Evolutionary conservation across 1,284 basidiomycete species (phyloP), one percentile per base, ranked within the genome.

Genomic region (Agaricales sp.): DNA sequence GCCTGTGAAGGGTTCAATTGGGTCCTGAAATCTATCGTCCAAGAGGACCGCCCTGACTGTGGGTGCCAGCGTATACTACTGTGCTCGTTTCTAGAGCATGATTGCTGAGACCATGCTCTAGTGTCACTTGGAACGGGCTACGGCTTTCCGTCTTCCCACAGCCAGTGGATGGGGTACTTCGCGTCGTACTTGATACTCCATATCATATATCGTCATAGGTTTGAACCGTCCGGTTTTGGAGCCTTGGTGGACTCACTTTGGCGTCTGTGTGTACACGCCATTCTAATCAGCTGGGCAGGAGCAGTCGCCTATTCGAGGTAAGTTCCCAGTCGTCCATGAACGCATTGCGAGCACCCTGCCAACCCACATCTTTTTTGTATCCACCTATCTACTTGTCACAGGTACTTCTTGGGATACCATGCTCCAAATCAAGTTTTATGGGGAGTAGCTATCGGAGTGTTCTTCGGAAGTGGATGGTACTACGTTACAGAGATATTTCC

Each of bases 101-200:
- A 38, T 25, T 25, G 26, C 45, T 50, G 14, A 30, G 16, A n/a
- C 46, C 22, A 18, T 3, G 23, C 26, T 14, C 25, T 58, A 81
- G 82, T 71, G 47, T 71, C 72, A 47, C 64, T 82, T 26, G 84
- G 83, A 11, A 75, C 74, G 49, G 89, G 90, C 4, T 92, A 90
- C 58, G 89, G 88, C 11, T 92, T 92, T 60, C 89, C 89, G 0
- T 91, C 88, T 0, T 90, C 87, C 11, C 89, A 92, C 59, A 87
- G 86, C 59, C 89, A 92, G 63, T 92, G 86, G 63, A 87, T 92
- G 82, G 90, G 82, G 3, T 92, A 88, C 65, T 92, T 92, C 58
- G 72, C 80, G 2, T 71, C 84, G 0, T 92, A 92, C 62, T 67
- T 92, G 43, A 61, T 81, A 35, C 75, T 80, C 57, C 90, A 92